Base-by-base conservation (phyloP, 2,329 filamentous ascomycete genomes). In the Stagonosporopsis tanaceti region DNA sequence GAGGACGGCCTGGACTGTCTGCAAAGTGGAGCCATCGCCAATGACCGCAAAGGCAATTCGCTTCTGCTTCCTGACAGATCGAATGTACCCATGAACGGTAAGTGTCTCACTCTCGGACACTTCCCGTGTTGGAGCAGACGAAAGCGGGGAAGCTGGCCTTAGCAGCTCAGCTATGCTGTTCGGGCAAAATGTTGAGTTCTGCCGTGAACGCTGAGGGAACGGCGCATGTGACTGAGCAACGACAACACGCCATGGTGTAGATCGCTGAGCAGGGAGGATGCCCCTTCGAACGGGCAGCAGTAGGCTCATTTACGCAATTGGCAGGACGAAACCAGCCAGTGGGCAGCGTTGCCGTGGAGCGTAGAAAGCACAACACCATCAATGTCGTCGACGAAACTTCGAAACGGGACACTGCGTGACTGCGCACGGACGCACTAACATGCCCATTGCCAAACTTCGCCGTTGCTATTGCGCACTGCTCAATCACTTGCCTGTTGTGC, bases 41-140 rank as follows among this genome's bases (percentile, higher is more conserved):
- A 98, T 82, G 58, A 92, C 86, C 50, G 93, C 89, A 78, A 99
- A 98, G 5, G 90, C 88, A 58, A 90, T 83, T 22, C 85, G 85
- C 75, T 97, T 96, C 81, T 96, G 93, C 75, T 92, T 91, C 61
- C 94, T 86, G 59, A 97, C 88, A 4, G 92, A 94, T 62, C 91
- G 87, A 53, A 97, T 84, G 79, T 90, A 94, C 60, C 93, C 94
- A 73, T 90, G 85, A 66, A 97, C 81, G 22, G 68, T 73, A 50
- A 77, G 56, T 17, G 65, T 62, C 48, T 65, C 62, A 61, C 65
- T 69, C 30, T 68, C 65, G 34, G 63, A 57, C 28, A 57, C 50
- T 55, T 83, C 82, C 45, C 89, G 81, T 66, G 82, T 75, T 38
- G 80, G 77, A 22, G 61, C 59, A 34, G 59, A 60, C 42, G 72